Percentiles rank a stretch among this genome's conserved stretches.
Conservation (phyloP, 2,329 filamentous ascomycete genomes). For the Hypoxylon sp. region DNA sequence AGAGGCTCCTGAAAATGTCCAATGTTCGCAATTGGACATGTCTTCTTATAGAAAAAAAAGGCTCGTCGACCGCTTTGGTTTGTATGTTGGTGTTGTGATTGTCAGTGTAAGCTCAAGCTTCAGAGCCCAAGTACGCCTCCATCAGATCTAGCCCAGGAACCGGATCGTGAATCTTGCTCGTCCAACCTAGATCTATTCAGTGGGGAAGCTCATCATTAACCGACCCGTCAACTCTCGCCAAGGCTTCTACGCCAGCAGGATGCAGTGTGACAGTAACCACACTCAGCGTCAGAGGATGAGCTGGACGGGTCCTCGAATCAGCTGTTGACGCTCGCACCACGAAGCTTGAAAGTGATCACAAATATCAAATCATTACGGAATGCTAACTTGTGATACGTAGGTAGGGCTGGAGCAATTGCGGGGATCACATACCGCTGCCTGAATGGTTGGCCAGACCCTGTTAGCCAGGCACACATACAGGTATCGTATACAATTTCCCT, state of each 20-base stretch:
- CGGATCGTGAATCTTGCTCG: slow-evolving; percentile 31
- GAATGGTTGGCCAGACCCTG: slow-evolving; percentile 17
- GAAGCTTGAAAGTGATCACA: slow-evolving; percentile 10
- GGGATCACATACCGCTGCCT: slow-evolving; percentile 19
- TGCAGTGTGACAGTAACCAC: slow-evolving; percentile 24
- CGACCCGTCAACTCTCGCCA: slow-evolving; percentile 23
- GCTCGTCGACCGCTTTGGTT: not conserved
- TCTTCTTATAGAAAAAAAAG: not conserved
- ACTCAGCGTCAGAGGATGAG: slow-evolving; percentile 14
- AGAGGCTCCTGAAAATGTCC: not conserved
- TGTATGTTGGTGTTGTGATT: slow-evolving; percentile 17
- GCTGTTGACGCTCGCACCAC: slow-evolving; percentile 32
- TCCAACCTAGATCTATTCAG: slow-evolving; percentile 24
- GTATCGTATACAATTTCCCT: not conserved
- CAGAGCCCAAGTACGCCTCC: slow-evolving; percentile 7
- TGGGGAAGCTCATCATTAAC: slow-evolving; percentile 23
- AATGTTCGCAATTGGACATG: not conserved
- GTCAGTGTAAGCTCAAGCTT: slow-evolving; percentile 8
- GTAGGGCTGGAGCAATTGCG: slow-evolving; percentile 24
- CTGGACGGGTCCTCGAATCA: slow-evolving; percentile 34
- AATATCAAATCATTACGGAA: slow-evolving; percentile 20
- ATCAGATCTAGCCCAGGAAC: slow-evolving; percentile 33
- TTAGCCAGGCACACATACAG: slow-evolving; percentile 27
- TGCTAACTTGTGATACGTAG: slow-evolving; percentile 18
- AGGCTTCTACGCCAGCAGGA: slow-evolving; percentile 13